A percentile compares a stretch with the other conserved stretches of the same genome.
These are phyloP conservation scores for Saccharomycopsis malanga DNA, from an alignment of 805 yeast species.

Conservation along the genomic window DNA sequence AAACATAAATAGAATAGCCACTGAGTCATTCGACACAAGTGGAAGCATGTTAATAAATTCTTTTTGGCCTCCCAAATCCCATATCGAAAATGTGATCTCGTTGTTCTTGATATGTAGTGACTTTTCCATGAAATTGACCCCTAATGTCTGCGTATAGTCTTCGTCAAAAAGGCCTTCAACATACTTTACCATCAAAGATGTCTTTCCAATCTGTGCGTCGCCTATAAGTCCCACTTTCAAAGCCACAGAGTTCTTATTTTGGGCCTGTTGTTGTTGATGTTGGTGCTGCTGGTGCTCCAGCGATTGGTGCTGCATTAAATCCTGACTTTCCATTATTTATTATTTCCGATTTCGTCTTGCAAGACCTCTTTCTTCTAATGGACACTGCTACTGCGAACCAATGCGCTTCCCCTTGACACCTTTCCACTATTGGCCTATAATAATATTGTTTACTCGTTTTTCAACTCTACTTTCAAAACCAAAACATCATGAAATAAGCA, in stretches of 20 bases:
- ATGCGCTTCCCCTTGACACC: too few relatives aligned
- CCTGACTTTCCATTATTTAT: not conserved
- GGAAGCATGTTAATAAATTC: slow-evolving; percentile 96
- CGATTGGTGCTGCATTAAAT: not conserved
- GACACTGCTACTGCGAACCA: too few relatives aligned
- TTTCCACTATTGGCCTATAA: too few relatives aligned
- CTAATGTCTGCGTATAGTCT: slow-evolving; percentile 87
- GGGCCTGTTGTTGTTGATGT: slow-evolving; percentile 1
- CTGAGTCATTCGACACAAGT: slow-evolving; percentile 84
- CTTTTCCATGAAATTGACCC: slow-evolving; percentile 93
- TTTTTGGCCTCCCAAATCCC: slow-evolving; percentile 95
- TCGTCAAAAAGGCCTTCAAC: slow-evolving; percentile 93
- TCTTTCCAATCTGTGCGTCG: slow-evolving; percentile 93
- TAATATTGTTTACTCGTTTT: too few relatives aligned
- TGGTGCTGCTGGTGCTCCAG: not conserved
- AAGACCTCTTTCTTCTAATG: too few relatives aligned
- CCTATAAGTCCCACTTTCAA: slow-evolving; percentile 90
- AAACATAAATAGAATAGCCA: slow-evolving; percentile 83
- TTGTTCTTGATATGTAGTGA: slow-evolving; percentile 78
- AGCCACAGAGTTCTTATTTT: slow-evolving; percentile 41
- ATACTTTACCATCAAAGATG: slow-evolving; percentile 92
- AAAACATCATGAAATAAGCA: too few relatives aligned
- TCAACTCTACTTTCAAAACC: too few relatives aligned
- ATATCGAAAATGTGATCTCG: slow-evolving; percentile 81
- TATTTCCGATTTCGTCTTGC: too few relatives aligned